A percentile compares a stretch with the other conserved stretches of the same genome.
Conservation (phyloP, 257 asterid genomes). For the Solanum lycopersicoides region DNA sequence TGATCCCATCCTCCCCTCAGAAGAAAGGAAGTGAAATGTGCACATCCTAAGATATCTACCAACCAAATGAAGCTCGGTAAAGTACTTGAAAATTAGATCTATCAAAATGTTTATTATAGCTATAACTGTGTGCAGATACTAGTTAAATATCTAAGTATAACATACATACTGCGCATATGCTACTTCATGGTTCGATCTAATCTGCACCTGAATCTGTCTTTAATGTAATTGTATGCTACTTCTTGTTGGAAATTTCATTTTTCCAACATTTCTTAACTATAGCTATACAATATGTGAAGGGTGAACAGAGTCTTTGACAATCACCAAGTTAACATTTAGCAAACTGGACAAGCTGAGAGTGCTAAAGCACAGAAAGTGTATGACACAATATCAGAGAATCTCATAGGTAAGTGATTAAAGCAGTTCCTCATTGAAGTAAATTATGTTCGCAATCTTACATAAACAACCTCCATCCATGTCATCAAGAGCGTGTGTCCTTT, state of each 20-base stretch:
- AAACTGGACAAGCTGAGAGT: background rate
- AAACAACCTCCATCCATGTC: background rate
- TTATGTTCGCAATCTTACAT: background rate
- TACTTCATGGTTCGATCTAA: background rate
- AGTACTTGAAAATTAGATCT: background rate
- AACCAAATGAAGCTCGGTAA: background rate
- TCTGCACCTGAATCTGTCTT: background rate
- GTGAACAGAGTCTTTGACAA: background rate
- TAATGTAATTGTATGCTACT: background rate
- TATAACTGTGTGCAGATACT: background rate
- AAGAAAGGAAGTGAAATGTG: slow-evolving; percentile 67
- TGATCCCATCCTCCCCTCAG: slow-evolving; percentile 58
- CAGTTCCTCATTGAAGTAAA: background rate
- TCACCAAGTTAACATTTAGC: background rate
- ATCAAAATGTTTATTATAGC: background rate
- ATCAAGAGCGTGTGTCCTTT: slow-evolving; percentile 10
- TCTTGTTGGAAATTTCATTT: background rate
- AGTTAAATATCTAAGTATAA: background rate
- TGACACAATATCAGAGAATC: background rate
- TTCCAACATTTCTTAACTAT: background rate
- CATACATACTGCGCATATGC: background rate
- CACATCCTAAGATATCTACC: slow-evolving; percentile 41
- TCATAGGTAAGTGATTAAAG: background rate
- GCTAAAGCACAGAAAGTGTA: background rate
- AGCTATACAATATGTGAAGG: background rate